Base-by-base conservation (phyloP, 306 rosid genomes). In the Acacia crassicarpa region DNA sequence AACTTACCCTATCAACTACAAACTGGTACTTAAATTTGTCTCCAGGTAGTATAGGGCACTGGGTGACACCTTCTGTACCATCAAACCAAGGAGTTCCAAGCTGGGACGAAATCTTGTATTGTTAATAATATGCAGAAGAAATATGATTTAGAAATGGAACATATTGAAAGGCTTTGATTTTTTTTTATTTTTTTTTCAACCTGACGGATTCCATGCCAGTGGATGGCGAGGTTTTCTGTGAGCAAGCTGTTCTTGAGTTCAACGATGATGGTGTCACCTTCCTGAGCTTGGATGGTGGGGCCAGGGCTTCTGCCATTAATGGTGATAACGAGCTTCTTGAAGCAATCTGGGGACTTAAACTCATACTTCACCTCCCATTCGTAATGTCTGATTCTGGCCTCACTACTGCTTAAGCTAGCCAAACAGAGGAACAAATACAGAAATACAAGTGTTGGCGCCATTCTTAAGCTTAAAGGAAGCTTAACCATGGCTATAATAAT, bases 141-240 rank as follows among this genome's bases (percentile, higher is more conserved):
- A 43, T 20, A 16, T n/a, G 9, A 20, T 49, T 8, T 49, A 8
- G 1, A 41, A 8, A 45, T 58, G 62, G 0, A 65, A 5, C 20
- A 40, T 14, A 7, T 62, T 4, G 41, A 38, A 38, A 1, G 41
- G 41, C 41, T 38, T 38, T 38, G 6, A 1, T 38, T 33, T 33
- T 38, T 38, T 5, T 38, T 16, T 0, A 6, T 33, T 33, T 38
- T 38, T 5, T 38, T 16, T 0, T 32, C 1, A 78, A 93, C 97
- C 95, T 94, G 98, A 80, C 94, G 85, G 27, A 95, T 93, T 40
- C 98, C 98, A 77, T 95, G 98, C 98, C 98, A 95, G 72, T 93
- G 98, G 62, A 93, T 86, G 19, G 98, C 91, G 20, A 91, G 90
- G 67, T 95, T 95, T 85, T 95, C 97, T 4, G 94, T 90, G 2